Conservation (phyloP, 1,284 basidiomycete species). For the Farysia itapuensis region DNA sequence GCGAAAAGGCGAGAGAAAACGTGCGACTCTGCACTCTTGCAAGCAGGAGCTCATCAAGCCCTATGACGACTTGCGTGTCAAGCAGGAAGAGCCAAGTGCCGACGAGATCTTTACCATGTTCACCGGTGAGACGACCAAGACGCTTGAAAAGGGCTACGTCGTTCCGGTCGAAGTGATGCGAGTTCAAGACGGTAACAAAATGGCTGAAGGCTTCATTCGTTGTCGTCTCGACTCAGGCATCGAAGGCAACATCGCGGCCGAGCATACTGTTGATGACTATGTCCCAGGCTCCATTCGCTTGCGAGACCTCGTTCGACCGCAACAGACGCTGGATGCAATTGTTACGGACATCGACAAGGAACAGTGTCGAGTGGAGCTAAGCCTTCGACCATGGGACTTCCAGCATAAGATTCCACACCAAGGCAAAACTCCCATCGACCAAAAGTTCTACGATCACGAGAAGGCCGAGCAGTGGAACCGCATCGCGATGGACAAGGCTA, state of each 20-base stretch:
- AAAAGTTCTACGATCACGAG: slow-evolving; percentile 70
- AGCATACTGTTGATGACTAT: slow-evolving; percentile 42
- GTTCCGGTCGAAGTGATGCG: slow-evolving; percentile 78
- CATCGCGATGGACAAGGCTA: slow-evolving; percentile 75
- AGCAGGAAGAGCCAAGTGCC: slow-evolving; percentile 70
- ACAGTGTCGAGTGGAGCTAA: slow-evolving; percentile 74
- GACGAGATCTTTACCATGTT: slow-evolving; percentile 93
- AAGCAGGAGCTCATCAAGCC: slow-evolving; percentile 79
- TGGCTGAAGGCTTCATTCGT: slow-evolving; percentile 60
- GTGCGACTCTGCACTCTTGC: slow-evolving; percentile 72
- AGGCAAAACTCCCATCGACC: slow-evolving; percentile 69
- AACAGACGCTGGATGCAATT: slow-evolving; percentile 78
- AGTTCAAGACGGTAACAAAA: slow-evolving; percentile 57
- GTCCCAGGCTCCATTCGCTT: slow-evolving; percentile 36
- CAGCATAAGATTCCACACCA: slow-evolving; percentile 69
- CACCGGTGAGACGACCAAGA: slow-evolving; percentile 83
- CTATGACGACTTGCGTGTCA: slow-evolving; percentile 75
- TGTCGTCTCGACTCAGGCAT: slow-evolving; percentile 88
- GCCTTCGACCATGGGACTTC: slow-evolving; percentile 74
- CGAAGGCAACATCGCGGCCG: slow-evolving; percentile 56
- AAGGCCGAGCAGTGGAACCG: slow-evolving; percentile 73
- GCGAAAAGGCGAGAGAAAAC: slow-evolving; percentile 64
- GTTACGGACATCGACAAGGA: slow-evolving; percentile 73
- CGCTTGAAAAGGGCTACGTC: slow-evolving; percentile 77
- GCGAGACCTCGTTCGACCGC: slow-evolving; percentile 58